Percentiles rank a stretch among this genome's conserved stretches.
Evolutionary conservation across 305 asterid species (phyloP).

Genomic region (Fraxinus sp.): DNA sequence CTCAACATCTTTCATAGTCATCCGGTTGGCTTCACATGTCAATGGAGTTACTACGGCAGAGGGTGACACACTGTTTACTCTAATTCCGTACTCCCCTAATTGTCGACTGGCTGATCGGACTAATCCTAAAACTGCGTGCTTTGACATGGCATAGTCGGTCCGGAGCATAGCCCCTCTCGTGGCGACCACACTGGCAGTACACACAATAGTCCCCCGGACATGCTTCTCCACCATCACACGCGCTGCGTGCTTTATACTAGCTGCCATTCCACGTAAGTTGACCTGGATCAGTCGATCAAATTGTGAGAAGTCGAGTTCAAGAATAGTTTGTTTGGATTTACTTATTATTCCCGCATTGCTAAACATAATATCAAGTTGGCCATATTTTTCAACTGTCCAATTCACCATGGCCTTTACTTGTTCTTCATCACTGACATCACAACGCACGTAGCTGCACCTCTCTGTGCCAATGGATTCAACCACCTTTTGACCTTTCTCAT

Average conservation of each 20-base stretch:
- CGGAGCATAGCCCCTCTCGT: background rate
- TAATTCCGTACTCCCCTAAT: slow-evolving; percentile 42
- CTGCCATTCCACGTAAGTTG: slow-evolving; percentile 38
- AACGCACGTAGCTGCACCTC: slow-evolving; percentile 37
- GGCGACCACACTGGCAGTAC: slow-evolving; percentile 38
- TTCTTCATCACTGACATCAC: slow-evolving; percentile 44
- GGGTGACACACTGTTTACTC: slow-evolving; percentile 48
- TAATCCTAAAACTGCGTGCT: slow-evolving; percentile 46
- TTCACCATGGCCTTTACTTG: slow-evolving; percentile 42
- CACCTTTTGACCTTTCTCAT: slow-evolving; percentile 31
- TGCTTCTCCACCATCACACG: slow-evolving; percentile 40
- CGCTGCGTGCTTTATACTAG: slow-evolving; percentile 43
- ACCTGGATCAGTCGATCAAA: slow-evolving; percentile 27
- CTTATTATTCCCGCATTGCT: slow-evolving; percentile 36
- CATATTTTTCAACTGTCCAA: slow-evolving; percentile 32
- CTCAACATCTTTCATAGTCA: slow-evolving; percentile 4
- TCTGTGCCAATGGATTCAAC: slow-evolving; percentile 32
- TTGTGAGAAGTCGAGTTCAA: slow-evolving; percentile 33
- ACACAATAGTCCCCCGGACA: slow-evolving; percentile 39
- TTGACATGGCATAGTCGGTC: slow-evolving; percentile 44
- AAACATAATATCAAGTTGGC: slow-evolving; percentile 38
- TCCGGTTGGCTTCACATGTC: background rate
- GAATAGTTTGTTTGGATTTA: slow-evolving; percentile 26
- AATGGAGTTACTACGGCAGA: slow-evolving; percentile 31
- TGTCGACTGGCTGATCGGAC: slow-evolving; percentile 38